phyloP scores from a whole-genome alignment of 164 flowering plant species.

The Macadamia tetraphylla region DNA sequence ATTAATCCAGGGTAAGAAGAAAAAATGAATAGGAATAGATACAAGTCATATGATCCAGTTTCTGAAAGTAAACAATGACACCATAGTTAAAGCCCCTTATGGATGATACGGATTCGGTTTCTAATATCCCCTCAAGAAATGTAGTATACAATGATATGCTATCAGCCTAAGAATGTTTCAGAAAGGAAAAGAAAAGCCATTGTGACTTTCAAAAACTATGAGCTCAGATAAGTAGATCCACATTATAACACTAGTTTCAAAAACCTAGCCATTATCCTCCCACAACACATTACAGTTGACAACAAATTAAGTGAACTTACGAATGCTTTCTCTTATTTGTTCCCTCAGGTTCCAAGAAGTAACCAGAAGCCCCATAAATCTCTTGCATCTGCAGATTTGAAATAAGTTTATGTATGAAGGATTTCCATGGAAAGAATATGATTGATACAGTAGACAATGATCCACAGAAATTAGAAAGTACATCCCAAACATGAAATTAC shows the following conservation, averaged over 20 bases:
- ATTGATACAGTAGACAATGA: not conserved
- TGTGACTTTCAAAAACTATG: not conserved
- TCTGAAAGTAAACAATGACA: no score
- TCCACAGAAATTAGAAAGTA: no score
- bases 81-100: no score
- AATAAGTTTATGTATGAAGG: not conserved
- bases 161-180: no score
- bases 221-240: not conserved
- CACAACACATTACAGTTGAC: not conserved
- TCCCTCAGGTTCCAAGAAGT: conserved; percentile 56
- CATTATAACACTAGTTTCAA: not conserved
- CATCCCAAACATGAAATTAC: no score
- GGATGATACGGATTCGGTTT: no score
- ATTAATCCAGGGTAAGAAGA: not conserved
- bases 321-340: conserved; percentile 31
- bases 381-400: conserved; percentile 68
- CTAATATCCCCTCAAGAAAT: no score
- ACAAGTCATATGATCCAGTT: no score
- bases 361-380: conserved; percentile 88
- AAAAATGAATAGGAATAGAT: not conserved
- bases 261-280: no score
- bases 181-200: not conserved
- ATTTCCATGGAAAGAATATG: not conserved
- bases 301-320: conserved; percentile 36
- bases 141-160: no score